Evolutionary conservation across 1,284 basidiomycete genomes (phyloP).

Genomic region (Farysia itapuensis): DNA sequence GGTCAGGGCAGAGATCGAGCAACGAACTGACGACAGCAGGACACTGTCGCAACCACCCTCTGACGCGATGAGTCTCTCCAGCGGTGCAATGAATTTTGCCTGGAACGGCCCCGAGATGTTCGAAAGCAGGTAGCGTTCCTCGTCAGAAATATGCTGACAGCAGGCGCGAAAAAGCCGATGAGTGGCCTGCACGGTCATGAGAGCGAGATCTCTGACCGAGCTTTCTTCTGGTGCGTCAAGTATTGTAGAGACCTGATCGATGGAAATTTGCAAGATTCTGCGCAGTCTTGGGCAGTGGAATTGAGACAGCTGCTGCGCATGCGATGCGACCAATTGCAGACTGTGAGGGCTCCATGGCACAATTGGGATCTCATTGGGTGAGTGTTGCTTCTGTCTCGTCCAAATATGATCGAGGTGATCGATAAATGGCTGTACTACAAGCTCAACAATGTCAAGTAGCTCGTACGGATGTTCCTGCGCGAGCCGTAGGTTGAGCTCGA

Average conservation of each 20-base stretch:
- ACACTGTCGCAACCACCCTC: too few species aligned
- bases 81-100: too few species aligned
- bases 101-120: too few species aligned
- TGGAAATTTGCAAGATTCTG: neutral
- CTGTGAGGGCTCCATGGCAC: neutral
- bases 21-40: too few species aligned
- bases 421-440: constrained; percentile 10
- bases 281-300: neutral
- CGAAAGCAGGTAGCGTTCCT: too few species aligned
- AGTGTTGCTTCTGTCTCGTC: constrained; percentile 2
- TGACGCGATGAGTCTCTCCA: too few species aligned
- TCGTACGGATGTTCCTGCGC: constrained; percentile 8
- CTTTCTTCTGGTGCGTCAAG: too few species aligned
- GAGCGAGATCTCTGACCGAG: too few species aligned
- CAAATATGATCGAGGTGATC: constrained; percentile 22
- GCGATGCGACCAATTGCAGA: neutral
- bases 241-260: neutral
- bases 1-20: too few species aligned
- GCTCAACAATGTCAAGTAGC: constrained; percentile 17
- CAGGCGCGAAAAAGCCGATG: too few species aligned
- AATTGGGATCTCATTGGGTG: neutral
- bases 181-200: too few species aligned
- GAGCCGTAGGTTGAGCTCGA: constrained; percentile 16
- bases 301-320: neutral
- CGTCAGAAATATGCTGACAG: too few species aligned